These are phyloP conservation scores for Fusarium anguioides DNA, from an alignment of 2,329 filamentous ascomycete species.

Conservation along the genomic window DNA sequence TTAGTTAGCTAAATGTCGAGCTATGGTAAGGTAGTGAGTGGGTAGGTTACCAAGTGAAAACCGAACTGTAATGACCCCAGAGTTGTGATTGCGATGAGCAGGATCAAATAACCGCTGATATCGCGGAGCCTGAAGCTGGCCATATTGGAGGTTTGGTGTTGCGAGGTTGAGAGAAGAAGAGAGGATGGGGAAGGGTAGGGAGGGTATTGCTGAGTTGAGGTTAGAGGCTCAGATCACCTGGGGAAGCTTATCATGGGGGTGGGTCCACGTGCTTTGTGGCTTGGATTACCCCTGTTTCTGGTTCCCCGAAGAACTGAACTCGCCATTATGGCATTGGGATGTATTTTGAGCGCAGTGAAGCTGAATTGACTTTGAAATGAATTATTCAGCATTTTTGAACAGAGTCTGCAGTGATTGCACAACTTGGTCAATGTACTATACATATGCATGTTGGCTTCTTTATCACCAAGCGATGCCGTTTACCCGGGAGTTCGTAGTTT, in stretches of 20 bases:
- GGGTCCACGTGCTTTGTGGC: slow-evolving; percentile 35
- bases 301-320: not conserved
- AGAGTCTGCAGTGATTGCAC: not conserved
- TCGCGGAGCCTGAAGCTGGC: slow-evolving; percentile 52
- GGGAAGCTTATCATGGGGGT: slow-evolving; percentile 27
- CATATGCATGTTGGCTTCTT: not conserved
- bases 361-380: not conserved
- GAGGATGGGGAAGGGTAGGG: not conserved
- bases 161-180: not conserved
- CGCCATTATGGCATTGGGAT: slow-evolving; percentile 9
- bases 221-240: slow-evolving; percentile 13
- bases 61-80: slow-evolving; percentile 94
- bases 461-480: not conserved
- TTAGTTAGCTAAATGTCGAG: slow-evolving; percentile 8
- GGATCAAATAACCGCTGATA: slow-evolving; percentile 81
- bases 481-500: not conserved
- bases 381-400: not conserved
- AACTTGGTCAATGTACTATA: not conserved
- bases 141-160: slow-evolving; percentile 41
- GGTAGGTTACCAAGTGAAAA: slow-evolving; percentile 78
- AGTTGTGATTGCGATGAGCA: slow-evolving; percentile 80
- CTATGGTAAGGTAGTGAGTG: too few species aligned
- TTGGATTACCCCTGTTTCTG: slow-evolving; percentile 19
- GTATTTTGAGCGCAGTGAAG: not conserved
- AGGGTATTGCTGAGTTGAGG: not conserved